Evolutionary conservation across 352 stramenopile species (phyloP), one percentile per base, ranked within the genome.

Genomic region (Detonula confervacea): DNA sequence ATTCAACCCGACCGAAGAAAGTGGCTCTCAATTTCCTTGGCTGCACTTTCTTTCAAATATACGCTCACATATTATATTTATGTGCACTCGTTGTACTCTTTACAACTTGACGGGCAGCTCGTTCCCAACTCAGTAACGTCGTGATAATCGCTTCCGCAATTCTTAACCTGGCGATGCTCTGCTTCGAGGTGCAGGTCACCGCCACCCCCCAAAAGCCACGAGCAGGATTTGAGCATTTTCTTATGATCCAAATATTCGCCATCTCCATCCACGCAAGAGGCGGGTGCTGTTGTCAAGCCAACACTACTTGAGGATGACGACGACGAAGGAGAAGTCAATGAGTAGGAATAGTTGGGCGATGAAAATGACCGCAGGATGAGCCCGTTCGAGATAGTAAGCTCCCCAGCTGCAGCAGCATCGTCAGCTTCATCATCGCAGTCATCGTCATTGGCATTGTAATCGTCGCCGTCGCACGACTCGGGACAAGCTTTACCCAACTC

Each of bases 401-500:
- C 24, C 44, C 20, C n/a, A n/a, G 9, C 35, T n/a, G n/a, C n/a
- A n/a, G n/a, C 39, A 67, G 27, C 35, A 54, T 6, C 2, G 5
- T 30, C 9, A 25, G 14, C 27, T 18, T n/a, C n/a, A n/a, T n/a
- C 60, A 18, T 35, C 24, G 11, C 20, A 27, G n/a, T n/a, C 54
- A 18, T 8, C 33, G 33, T 51, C 54, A 39, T 33, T 35, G n/a
- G n/a, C n/a, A n/a, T n/a, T n/a, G n/a, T n/a, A n/a, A 46, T 84
- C 77, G 57, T 84, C 80, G 33, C 37, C 56, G 30, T 51, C 68
- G 29, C 77, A 84, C 44, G 69, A 80, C 27, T 73, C 18, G 1
- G 65, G 64, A 72, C 77, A 84, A 52, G 69, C 63, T 24, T 20
- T 39, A 30, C 74, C 74, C 59, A 82, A 47, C 37, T 82, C 74